Conservation (phyloP, 805 yeast species). For the Tetrapisispora iriomotensis region DNA sequence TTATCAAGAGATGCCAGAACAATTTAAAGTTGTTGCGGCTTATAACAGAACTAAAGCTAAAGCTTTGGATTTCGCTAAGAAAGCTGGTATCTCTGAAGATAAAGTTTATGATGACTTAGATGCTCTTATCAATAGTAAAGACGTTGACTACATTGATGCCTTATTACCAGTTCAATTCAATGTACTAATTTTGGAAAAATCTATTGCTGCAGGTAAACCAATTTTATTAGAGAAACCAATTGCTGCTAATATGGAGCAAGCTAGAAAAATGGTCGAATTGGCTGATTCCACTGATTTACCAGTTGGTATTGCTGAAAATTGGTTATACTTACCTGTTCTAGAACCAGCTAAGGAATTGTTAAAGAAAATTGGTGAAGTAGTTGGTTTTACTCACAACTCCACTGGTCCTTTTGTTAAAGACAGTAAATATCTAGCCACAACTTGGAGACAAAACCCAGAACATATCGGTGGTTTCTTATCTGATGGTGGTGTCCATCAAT, state of each 20-base stretch:
- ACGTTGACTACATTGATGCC: constrained; percentile 72
- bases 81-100: constrained; percentile 41
- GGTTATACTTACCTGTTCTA: constrained; percentile 64
- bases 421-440: constrained; percentile 55
- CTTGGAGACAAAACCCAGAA: constrained; percentile 85
- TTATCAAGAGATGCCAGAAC: constrained; percentile 38
- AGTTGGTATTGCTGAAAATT: constrained; percentile 75
- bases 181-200: constrained; percentile 55
- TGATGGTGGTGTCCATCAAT: constrained; percentile 95
- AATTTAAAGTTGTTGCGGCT: constrained; percentile 55
- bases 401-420: constrained; percentile 60
- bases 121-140: constrained; percentile 52
- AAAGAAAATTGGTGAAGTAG: constrained; percentile 59
- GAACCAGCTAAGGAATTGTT: constrained; percentile 45
- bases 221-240: constrained; percentile 83
- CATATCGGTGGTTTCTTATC: constrained; percentile 89
- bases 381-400: constrained; percentile 60
- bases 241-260: constrained; percentile 77
- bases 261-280: constrained; percentile 64
- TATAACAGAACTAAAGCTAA: constrained; percentile 77
- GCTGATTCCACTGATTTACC: constrained; percentile 55
- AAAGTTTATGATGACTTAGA: constrained; percentile 56
- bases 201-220: constrained; percentile 68
- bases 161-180: constrained; percentile 83
- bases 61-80: constrained; percentile 68